Evolutionary conservation across 768 basidiomycete genomes (phyloP).

Genomic region (Trichaptum fuscoviolaceum): DNA sequence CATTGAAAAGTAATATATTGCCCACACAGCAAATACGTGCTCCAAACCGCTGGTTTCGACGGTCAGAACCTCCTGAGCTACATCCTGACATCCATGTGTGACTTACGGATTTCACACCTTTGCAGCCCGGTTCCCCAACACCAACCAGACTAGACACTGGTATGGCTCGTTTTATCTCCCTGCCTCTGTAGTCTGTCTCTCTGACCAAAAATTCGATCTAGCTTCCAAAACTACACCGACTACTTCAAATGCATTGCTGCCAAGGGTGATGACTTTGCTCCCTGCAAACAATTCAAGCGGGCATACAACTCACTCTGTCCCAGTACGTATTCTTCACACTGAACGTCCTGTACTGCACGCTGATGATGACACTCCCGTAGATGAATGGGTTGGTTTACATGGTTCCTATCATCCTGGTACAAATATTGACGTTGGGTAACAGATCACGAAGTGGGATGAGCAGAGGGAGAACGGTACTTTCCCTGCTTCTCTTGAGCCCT

Average conservation of each 20-base stretch:
- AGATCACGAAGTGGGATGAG: slow-evolving; percentile 90
- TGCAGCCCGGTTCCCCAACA: slow-evolving; percentile 82
- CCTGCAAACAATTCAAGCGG: slow-evolving; percentile 97
- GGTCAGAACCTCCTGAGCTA: slow-evolving; percentile 36
- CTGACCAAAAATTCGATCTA: slow-evolving; percentile 22
- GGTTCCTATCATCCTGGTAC: not conserved
- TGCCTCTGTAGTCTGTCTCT: not conserved
- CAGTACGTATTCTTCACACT: slow-evolving; percentile 53
- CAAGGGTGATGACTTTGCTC: slow-evolving; percentile 97
- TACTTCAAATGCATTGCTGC: slow-evolving; percentile 97
- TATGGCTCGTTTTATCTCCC: slow-evolving; percentile 23
- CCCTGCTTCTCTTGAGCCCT: slow-evolving; percentile 85
- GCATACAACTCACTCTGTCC: slow-evolving; percentile 97
- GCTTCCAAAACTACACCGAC: slow-evolving; percentile 96
- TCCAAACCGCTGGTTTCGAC: slow-evolving; percentile 96
- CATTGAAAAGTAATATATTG: not conserved
- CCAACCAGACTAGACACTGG: slow-evolving; percentile 98
- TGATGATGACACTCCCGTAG: slow-evolving; percentile 33
- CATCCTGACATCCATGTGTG: not conserved
- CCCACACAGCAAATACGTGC: slow-evolving; percentile 64
- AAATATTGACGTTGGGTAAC: slow-evolving; percentile 12
- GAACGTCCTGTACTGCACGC: slow-evolving; percentile 6
- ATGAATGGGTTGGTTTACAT: slow-evolving; percentile 75
- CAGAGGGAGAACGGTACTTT: slow-evolving; percentile 91
- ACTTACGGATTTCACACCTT: slow-evolving; percentile 11